These are phyloP conservation scores for Helianthus annuus DNA, from an alignment of 129 eudicot species.

Conservation along the genomic window HanXRQr2.0-SUNRISE NC_035446.2:158953995-158954494, in stretches of 20 bases:
- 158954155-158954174: constrained; percentile 16
- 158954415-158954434: constrained; percentile 89
- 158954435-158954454: constrained; percentile 87
- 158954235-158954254: constrained; percentile 31
- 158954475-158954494: constrained; percentile 72
- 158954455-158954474: constrained; percentile 73
- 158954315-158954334: constrained; percentile 75
- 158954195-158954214: constrained; percentile 23
- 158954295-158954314: constrained; percentile 67
- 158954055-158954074: constrained; percentile 34
- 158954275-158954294: constrained; percentile 47
- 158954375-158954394: constrained; percentile 72
- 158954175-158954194: constrained; percentile 32
- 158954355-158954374: constrained; percentile 66
- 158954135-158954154: constrained; percentile 13
- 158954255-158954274: constrained; percentile 27
- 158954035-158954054: constrained; percentile 22
- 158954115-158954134: constrained; percentile 28
- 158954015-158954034: constrained; percentile 39
- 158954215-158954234: constrained; percentile 21
- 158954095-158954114: constrained; percentile 21
- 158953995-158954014: constrained; percentile 31
- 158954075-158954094: constrained; percentile 25
- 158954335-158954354: constrained; percentile 59
- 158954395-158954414: constrained; percentile 90